Evolutionary conservation across 179 eudicot species (phyloP).

Genomic region (Silene coronaria): DNA sequence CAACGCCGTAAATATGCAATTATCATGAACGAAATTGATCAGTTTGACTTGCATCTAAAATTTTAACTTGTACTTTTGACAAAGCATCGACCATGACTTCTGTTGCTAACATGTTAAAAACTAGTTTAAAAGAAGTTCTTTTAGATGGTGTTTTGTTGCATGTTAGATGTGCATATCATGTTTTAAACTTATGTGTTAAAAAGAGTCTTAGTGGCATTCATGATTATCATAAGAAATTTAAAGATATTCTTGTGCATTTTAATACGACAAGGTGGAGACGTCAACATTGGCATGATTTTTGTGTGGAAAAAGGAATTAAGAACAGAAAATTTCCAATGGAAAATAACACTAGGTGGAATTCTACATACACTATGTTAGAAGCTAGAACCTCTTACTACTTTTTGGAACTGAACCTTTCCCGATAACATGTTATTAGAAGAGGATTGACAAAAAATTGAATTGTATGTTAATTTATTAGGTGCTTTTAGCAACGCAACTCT

Average conservation of each 20-base stretch:
- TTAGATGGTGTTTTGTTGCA: neutral
- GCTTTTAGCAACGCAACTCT: neutral
- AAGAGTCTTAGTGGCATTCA: neutral
- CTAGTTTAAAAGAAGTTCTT: neutral
- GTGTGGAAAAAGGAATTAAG: neutral
- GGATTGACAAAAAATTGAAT: neutral
- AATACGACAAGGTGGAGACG: neutral
- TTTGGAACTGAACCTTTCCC: neutral
- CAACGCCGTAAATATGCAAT: too few species aligned
- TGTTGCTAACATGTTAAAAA: neutral
- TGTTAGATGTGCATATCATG: neutral
- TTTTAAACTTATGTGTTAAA: neutral
- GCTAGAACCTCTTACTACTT: neutral
- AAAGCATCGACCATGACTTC: neutral
- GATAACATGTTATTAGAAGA: neutral
- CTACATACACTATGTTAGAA: neutral
- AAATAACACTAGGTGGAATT: neutral
- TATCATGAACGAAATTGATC: too few species aligned
- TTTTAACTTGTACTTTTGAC: neutral
- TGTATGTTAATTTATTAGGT: neutral
- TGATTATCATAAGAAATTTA: neutral
- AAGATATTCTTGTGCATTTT: neutral
- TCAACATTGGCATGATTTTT: neutral
- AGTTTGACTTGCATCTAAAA: too few species aligned
- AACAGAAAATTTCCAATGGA: neutral